Conservation (phyloP, 768 basidiomycete genomes). For the Saitozyma podzolica region DNA sequence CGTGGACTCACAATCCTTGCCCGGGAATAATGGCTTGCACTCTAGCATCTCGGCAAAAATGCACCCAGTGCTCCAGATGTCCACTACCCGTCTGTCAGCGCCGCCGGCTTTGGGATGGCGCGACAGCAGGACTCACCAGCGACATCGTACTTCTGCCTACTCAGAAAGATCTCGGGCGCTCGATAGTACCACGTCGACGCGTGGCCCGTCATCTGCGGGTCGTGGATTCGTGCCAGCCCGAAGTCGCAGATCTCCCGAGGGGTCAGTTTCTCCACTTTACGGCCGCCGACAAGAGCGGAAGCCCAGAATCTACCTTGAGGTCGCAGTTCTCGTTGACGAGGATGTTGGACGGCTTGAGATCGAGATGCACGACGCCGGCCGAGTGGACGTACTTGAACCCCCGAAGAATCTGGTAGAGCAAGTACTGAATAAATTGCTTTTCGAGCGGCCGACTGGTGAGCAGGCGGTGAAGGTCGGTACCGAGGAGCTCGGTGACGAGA, state of each 20-base stretch:
- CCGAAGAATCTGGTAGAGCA: slow-evolving; percentile 96
- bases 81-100: slow-evolving; percentile 42
- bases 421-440: slow-evolving; percentile 99
- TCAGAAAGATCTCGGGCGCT: slow-evolving; percentile 59
- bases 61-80: slow-evolving; percentile 55
- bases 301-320: slow-evolving; percentile 67
- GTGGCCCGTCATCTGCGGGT: slow-evolving; percentile 69
- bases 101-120: slow-evolving; percentile 56
- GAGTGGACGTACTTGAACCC: slow-evolving; percentile 95
- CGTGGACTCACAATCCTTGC: slow-evolving; percentile 98
- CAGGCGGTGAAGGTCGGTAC: slow-evolving; percentile 94
- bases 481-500: slow-evolving; percentile 93
- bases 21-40: slow-evolving; percentile 97
- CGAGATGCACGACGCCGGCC: slow-evolving; percentile 80
- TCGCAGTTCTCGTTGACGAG: slow-evolving; percentile 96
- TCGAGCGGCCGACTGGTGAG: slow-evolving; percentile 93
- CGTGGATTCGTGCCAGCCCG: slow-evolving; percentile 66
- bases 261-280: slow-evolving; percentile 6
- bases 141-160: slow-evolving; percentile 27
- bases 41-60: slow-evolving; percentile 61
- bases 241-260: slow-evolving; percentile 54
- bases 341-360: slow-evolving; percentile 94
- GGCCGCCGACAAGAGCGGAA: slow-evolving; percentile 1
- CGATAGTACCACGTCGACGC: slow-evolving; percentile 82
- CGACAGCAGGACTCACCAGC: slow-evolving; percentile 41